These are phyloP conservation scores for Nematodospora anomalae DNA, from an alignment of 1,139 yeast species.

Conservation along the genomic window DNA sequence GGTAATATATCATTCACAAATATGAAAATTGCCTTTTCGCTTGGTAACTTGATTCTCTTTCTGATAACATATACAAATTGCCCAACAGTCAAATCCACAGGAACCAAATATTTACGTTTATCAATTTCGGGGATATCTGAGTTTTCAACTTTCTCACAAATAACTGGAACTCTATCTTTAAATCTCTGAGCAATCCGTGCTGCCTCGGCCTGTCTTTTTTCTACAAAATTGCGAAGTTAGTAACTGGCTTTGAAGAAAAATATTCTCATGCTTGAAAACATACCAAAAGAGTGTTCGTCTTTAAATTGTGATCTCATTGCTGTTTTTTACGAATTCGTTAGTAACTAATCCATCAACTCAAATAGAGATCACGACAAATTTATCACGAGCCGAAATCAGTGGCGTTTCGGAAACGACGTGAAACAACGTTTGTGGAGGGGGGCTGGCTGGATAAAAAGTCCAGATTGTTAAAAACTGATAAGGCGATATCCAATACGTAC, in stretches of 20 bases:
- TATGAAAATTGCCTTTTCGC: conserved; percentile 96
- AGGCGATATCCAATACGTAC: not conserved
- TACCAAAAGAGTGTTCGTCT: conserved; percentile 88
- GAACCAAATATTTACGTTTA: conserved; percentile 94
- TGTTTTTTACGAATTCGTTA: conserved; percentile 10
- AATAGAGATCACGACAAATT: not conserved
- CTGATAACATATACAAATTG: conserved; percentile 97
- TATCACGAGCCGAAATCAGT: conserved; percentile 1
- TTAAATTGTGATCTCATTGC: conserved; percentile 86
- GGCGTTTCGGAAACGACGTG: conserved; percentile 4
- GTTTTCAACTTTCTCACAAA: conserved; percentile 96
- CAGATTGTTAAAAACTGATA: not conserved
- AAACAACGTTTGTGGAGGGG: conserved; percentile 5
- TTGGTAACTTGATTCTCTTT: conserved; percentile 91
- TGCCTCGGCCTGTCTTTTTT: conserved; percentile 95
- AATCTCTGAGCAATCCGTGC: conserved; percentile 88
- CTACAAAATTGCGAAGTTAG: conserved; percentile 38
- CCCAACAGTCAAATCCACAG: conserved; percentile 94
- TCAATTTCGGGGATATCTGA: conserved; percentile 95
- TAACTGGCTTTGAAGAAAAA: conserved; percentile 9
- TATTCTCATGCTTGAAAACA: conserved; percentile 25
- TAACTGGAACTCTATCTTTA: conserved; percentile 90
- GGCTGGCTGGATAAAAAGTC: not conserved
- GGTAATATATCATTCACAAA: conserved; percentile 96
- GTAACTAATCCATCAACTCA: conserved; percentile 1